Conservation (phyloP, 1,284 basidiomycete species). For the Pyrrhoderma lamaoense region DNA sequence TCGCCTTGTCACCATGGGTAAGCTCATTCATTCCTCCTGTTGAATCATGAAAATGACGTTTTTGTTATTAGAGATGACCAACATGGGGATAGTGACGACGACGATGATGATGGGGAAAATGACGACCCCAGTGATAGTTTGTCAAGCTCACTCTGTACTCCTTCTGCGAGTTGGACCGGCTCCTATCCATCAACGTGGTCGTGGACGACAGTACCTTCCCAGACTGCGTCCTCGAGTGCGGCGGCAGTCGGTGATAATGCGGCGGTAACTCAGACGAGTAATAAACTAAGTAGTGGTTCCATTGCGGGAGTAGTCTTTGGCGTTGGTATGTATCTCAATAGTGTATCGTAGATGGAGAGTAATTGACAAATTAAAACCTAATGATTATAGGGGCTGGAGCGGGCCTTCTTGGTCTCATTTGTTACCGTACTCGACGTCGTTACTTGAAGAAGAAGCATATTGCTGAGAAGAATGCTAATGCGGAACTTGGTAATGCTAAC, state of each 20-base stretch:
- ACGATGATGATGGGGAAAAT: conserved; percentile 9
- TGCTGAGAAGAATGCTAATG: not conserved
- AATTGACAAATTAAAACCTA: not conserved
- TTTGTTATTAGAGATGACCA: conserved; percentile 3
- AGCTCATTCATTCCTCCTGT: not conserved
- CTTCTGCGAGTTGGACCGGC: not conserved
- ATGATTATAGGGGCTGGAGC: not conserved
- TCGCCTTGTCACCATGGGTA: not conserved
- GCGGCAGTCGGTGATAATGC: conserved; percentile 2
- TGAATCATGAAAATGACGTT: not conserved
- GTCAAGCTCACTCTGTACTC: not conserved
- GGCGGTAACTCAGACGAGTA: not conserved
- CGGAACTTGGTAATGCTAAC: too few relatives aligned
- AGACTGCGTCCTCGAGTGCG: not conserved
- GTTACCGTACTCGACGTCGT: not conserved
- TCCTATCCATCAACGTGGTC: not conserved
- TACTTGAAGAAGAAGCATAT: not conserved
- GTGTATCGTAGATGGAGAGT: not conserved
- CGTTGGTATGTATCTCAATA: conserved; percentile 3
- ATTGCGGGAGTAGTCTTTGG: conserved; percentile 15
- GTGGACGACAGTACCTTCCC: not conserved
- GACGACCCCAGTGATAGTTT: conserved; percentile 3
- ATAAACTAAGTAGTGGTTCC: conserved; percentile 7
- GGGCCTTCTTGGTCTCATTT: not conserved
- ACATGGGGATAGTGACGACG: conserved; percentile 8